Percentiles rank a stretch among this genome's conserved stretches.
Conservation (phyloP, 495 filamentous ascomycete genomes). For the Pyronema domesticum region DNA sequence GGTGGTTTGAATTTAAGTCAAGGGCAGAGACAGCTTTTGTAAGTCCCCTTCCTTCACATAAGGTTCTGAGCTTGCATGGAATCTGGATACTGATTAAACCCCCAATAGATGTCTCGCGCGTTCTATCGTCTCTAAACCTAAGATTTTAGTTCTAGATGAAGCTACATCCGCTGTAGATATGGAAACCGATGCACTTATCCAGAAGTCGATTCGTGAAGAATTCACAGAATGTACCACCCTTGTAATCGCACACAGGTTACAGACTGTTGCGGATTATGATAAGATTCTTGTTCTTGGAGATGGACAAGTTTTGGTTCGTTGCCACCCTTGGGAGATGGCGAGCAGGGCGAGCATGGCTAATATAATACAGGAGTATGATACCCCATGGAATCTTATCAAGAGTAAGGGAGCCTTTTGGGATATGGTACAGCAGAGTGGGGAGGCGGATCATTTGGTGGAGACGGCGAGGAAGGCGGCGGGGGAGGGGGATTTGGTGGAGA, state of each 20-base stretch:
- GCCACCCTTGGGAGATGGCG: no score
- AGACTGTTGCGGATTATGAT: conserved; percentile 76
- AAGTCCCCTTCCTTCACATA: neutral
- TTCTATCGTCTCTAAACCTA: conserved; percentile 61
- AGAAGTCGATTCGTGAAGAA: conserved; percentile 62
- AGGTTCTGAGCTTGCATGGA: neutral
- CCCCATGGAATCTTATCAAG: conserved; percentile 48
- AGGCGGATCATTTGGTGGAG: conserved; percentile 40
- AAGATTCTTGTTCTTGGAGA: conserved; percentile 65
- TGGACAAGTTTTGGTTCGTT: conserved; percentile 43
- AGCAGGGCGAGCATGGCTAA: no score
- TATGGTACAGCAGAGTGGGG: conserved; percentile 61
- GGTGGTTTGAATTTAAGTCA: conserved; percentile 70
- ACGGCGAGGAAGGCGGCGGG: conserved; percentile 29
- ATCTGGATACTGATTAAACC: neutral
- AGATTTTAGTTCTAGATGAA: conserved; percentile 80
- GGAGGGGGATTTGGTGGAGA: neutral
- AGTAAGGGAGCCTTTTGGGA: conserved; percentile 41
- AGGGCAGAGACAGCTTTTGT: conserved; percentile 70
- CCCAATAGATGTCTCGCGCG: conserved; percentile 50
- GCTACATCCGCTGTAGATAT: conserved; percentile 80
- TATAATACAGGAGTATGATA: conserved; percentile 30
- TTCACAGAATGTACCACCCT: conserved; percentile 57
- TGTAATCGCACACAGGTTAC: conserved; percentile 74
- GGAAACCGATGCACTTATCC: conserved; percentile 66